These are phyloP conservation scores for Elsinoe ampelina DNA, from an alignment of 2,329 filamentous ascomycete species.

Conservation along the genomic window DNA sequence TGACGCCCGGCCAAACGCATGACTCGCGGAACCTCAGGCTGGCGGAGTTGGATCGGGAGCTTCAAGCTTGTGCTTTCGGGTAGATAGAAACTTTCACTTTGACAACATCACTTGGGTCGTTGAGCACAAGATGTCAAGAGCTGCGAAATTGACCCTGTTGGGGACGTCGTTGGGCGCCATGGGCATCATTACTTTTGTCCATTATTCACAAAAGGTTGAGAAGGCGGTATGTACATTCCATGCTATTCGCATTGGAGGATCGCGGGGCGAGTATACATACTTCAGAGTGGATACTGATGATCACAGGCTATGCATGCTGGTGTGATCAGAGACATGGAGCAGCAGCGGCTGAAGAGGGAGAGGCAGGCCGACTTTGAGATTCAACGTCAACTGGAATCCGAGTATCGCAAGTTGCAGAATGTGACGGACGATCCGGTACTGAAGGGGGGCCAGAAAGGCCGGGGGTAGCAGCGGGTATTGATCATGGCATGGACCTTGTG, in stretches of 20 bases:
- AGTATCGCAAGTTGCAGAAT: constrained; percentile 81
- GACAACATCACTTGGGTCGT: constrained; percentile 1
- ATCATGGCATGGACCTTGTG: background rate
- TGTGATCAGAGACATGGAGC: constrained; percentile 88
- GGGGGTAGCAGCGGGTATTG: background rate
- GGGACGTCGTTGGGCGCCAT: constrained; percentile 68
- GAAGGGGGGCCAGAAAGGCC: background rate
- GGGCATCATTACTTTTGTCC: constrained; percentile 73
- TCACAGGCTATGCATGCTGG: constrained; percentile 85
- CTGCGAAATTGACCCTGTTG: constrained; percentile 76
- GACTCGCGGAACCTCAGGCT: background rate
- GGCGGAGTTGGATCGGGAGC: background rate
- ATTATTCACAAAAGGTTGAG: constrained; percentile 78
- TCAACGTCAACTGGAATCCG: constrained; percentile 73
- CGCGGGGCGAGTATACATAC: background rate
- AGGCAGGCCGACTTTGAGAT: constrained; percentile 91
- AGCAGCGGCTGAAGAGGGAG: constrained; percentile 81
- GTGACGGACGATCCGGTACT: constrained; percentile 46
- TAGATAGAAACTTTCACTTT: background rate
- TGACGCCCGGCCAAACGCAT: background rate
- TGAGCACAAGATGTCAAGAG: constrained; percentile 62
- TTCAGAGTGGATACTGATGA: background rate
- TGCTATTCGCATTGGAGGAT: background rate
- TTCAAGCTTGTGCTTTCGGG: background rate
- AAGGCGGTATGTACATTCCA: constrained; percentile 56